Base-by-base conservation (phyloP, 2,329 filamentous ascomycete genomes). In the Apiospora saccharicola region DNA sequence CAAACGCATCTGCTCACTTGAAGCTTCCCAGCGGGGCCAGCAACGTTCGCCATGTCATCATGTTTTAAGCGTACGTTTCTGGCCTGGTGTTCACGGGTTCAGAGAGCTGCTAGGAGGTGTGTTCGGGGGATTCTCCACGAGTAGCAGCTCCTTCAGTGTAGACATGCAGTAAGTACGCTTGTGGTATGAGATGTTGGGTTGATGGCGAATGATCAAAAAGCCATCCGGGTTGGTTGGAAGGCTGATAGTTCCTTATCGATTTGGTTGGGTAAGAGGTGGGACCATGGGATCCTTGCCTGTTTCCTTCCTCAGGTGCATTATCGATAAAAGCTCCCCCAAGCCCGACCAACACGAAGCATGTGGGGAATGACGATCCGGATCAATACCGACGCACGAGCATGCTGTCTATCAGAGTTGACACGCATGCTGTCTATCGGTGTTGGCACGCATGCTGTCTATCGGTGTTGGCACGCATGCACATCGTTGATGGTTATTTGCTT, bases 1-100 rank as follows among this genome's bases (percentile, higher is more conserved):
- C 67, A 71, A 57, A 67, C 46, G 70, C 72, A 70, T 47, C 64
- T 67, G 72, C 69, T 72, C 49, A 73, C 57, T 70, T 70, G 71
- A 51, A 72, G 68, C 53, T 68, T 61, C 68, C 70, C 61, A 37
- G 30, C 44, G 47, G 57, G 53, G 43, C 47, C 57, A 71, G 37
- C 57, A 41, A 49, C 57, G 69, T 68, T 51, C 68, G 67, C 70
- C 72, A 73, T 73, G 68, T 67, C 46, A 68, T 68, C 68, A 41
- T 67, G 44, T 24, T 64, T 37, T 41, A 12, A n/a, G 57, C 34
- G 57, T 34, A 37, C 30, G 53, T 34, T 61, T 61, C 53, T 61
- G 53, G 53, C 53, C 53, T 61, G 53, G 53, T 61, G 26, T 19
- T 34, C 34, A 26, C 10, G 53, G 53, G 26, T 34, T 34, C 26